A percentile compares a stretch with the other conserved stretches of the same genome.
phyloP scores from a whole-genome alignment of 495 filamentous ascomycete genomes.

The Terfezia boudieri region DNA sequence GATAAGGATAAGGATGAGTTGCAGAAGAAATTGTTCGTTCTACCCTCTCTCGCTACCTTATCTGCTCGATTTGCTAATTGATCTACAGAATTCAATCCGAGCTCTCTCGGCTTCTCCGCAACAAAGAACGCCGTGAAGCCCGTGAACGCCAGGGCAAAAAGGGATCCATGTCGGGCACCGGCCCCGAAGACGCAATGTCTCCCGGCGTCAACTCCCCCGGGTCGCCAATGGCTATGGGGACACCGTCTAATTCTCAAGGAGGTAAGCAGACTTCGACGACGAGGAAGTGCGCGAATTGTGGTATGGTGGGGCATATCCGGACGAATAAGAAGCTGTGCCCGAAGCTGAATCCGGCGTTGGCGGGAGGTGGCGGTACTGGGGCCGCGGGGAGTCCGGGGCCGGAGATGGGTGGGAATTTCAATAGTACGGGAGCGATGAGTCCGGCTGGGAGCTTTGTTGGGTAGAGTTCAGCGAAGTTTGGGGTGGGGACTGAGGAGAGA shows the following conservation, averaged over 20 bases:
- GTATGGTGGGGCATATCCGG: constrained; percentile 71
- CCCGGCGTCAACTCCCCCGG: constrained; percentile 19
- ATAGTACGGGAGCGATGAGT: not conserved
- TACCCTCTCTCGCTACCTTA: constrained; percentile 13
- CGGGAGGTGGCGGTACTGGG: not conserved
- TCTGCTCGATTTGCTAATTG: constrained; percentile 1
- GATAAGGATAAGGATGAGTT: constrained; percentile 46
- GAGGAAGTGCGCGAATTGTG: constrained; percentile 92
- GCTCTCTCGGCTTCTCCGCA: constrained; percentile 58
- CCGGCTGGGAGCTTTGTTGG: not conserved
- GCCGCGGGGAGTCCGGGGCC: not conserved
- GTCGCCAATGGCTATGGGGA: constrained; percentile 15
- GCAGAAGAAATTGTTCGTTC: constrained; percentile 29
- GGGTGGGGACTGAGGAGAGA: no score
- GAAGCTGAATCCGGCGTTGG: constrained; percentile 11
- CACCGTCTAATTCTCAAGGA: constrained; percentile 19
- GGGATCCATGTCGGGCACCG: constrained; percentile 26
- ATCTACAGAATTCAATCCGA: constrained; percentile 44
- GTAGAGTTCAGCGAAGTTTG: not conserved
- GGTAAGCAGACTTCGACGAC: constrained; percentile 39
- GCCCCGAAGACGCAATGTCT: constrained; percentile 8
- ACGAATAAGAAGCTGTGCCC: constrained; percentile 20
- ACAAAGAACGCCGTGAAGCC: constrained; percentile 72
- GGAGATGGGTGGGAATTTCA: no score
- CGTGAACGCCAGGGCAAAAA: constrained; percentile 51